Evolutionary conservation across 108 stramenopile species (phyloP), one percentile per base, ranked within the genome.

Genomic region (Nitzschia palea): DNA sequence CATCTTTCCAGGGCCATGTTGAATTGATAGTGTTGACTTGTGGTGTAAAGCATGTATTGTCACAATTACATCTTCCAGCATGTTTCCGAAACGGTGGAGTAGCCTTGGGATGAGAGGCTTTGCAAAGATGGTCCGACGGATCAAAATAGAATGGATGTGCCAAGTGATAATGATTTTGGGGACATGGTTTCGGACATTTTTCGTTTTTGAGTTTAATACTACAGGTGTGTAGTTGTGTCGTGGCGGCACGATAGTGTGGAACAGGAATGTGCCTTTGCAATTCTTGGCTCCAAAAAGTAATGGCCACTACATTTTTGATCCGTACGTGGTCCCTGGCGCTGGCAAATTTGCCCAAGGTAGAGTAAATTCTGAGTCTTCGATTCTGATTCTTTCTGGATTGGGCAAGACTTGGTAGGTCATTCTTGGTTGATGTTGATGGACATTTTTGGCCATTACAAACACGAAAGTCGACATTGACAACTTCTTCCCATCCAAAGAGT

Each of bases 31-130:
- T 28, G 8, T 8, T 40, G 14, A 61, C 61, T 33, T 62, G 26
- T 18, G 70, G 61, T 37, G 70, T 71, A 37, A 62, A 71, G 43
- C 70, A 71, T 10, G 56, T 53, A 0, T 28, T 52, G 10, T 62
- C 51, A 42, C 70, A 71, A 4, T 17, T 54, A 43, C 70, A 67
- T 0, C 34, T 6, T 48, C 63, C 63, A 1, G 47, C 50, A 33
- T 50, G 27, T 1, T 26, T 26, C 0, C 63, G 63, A n/a, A n/a
- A 1, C 10, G 59, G 40, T 25, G 59, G 59, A 32, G 25, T 42
- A 2, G 44, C 62, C 1, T 48, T 18, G 27, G 62, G 62, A 32
- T 63, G 28, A 0, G 44, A 34, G 23, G 45, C 48, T 25, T 63
- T 63, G 14, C 62, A 63, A 9, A 63, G 8, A 0, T 25, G n/a